These are phyloP conservation scores for Colletotrichum paranaense DNA, from an alignment of 2,329 filamentous ascomycete species.

Conservation along the genomic window DNA sequence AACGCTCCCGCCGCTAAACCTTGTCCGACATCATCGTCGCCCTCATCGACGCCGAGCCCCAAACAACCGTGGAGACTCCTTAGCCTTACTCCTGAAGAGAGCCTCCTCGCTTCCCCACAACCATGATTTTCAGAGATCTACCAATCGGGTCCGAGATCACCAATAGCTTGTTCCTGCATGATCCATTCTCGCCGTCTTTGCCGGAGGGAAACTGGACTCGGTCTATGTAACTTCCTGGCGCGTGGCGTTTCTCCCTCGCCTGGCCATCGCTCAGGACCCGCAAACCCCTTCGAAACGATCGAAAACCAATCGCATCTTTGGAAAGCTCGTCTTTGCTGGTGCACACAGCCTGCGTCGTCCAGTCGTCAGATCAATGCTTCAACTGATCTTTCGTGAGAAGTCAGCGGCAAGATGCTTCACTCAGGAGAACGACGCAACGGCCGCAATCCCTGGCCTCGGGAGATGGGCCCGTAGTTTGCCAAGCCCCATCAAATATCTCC, in stretches of 20 bases:
- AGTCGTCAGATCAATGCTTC: constrained; percentile 34
- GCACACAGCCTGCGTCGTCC: constrained; percentile 8
- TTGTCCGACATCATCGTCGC: constrained; percentile 18
- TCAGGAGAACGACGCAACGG: not conserved
- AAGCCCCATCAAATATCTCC: constrained; percentile 31
- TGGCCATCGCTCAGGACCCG: constrained; percentile 20
- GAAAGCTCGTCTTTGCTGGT: not conserved
- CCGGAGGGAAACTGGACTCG: constrained; percentile 18
- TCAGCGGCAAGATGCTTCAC: constrained; percentile 24
- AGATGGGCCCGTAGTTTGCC: constrained; percentile 24
- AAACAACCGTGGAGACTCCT: constrained; percentile 16
- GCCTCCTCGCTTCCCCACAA: constrained; percentile 16
- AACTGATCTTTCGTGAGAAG: constrained; percentile 31
- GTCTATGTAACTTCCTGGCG: not conserved
- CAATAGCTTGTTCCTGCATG: constrained; percentile 24
- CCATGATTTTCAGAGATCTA: constrained; percentile 24
- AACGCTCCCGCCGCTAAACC: constrained; percentile 32
- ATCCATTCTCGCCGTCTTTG: constrained; percentile 15
- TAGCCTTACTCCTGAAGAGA: constrained; percentile 19
- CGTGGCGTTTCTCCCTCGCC: constrained; percentile 17
- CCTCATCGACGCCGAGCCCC: constrained; percentile 28
- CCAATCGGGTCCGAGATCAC: constrained; percentile 28
- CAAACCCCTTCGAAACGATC: constrained; percentile 25
- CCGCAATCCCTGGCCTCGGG: constrained; percentile 10
- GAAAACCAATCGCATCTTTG: constrained; percentile 32